Conservation (phyloP, 495 filamentous ascomycete species). For the Saxispiralis lemnorum region DNA sequence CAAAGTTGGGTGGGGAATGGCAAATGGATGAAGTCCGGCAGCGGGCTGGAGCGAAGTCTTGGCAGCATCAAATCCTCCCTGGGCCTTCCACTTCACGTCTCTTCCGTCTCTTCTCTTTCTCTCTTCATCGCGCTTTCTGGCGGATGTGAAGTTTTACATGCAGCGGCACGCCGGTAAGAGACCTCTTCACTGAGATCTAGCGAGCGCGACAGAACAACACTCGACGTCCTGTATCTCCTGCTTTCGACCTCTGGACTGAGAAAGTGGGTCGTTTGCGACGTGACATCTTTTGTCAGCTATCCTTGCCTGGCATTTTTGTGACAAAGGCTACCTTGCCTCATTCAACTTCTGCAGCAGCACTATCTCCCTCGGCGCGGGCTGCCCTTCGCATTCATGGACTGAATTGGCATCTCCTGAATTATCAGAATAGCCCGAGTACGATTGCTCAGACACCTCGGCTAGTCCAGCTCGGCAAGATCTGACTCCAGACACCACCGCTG, state of each 20-base stretch:
- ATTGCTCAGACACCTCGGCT: too few species aligned
- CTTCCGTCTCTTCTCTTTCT: background rate
- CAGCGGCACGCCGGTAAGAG: conserved; percentile 24
- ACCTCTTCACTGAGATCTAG: conserved; percentile 50
- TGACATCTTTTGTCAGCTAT: conserved; percentile 14
- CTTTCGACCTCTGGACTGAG: conserved; percentile 62
- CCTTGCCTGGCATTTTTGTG: too few species aligned
- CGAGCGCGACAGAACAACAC: conserved; percentile 53
- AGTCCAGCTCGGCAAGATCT: too few species aligned
- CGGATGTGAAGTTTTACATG: conserved; percentile 19
- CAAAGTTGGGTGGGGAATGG: too few species aligned
- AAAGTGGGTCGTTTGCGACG: conserved; percentile 53
- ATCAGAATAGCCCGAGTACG: too few species aligned
- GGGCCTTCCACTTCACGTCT: background rate
- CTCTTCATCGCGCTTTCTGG: conserved; percentile 12
- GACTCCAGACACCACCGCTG: too few species aligned
- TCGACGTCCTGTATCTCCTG: conserved; percentile 86
- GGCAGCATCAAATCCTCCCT: background rate
- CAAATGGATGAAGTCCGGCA: background rate
- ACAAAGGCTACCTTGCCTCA: too few species aligned
- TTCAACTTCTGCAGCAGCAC: too few species aligned
- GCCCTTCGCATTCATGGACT: too few species aligned
- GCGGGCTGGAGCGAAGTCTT: background rate
- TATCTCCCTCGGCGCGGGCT: too few species aligned
- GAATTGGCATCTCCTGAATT: too few species aligned